Base-by-base conservation (phyloP, 2,329 filamentous ascomycete species). In the Helicocarpus griseus region DNA sequence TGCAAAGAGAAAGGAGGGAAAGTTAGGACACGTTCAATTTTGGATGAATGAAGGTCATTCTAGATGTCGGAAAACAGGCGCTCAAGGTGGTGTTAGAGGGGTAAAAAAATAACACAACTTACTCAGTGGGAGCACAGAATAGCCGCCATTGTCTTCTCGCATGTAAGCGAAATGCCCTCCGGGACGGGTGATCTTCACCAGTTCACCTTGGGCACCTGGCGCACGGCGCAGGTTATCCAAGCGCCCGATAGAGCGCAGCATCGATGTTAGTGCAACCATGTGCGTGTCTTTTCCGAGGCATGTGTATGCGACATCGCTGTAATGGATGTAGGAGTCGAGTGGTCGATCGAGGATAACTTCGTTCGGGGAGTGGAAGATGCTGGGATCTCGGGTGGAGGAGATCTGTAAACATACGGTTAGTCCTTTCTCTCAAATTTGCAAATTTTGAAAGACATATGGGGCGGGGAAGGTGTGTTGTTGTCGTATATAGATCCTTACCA, bases 141-240 rank as follows among this genome's bases (percentile, higher is more conserved):
- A 71, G 1, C 73, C 74, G 70, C 74, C 76, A 56, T 69, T 74
- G 43, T 76, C 73, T 51, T 75, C 74, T 19, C 76, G 65, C 50
- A 73, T 76, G 7, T 64, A 66, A 56, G 69, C 70, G 71, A 82
- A 81, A 60, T 55, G 74, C 66, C 0, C 61, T 57, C 8, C 53
- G 43, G 39, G 58, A 24, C 51, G 36, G 64, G 57, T 87, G 82
- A 77, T 70, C 1, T 68, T 72, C 66, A 75, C 75, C 54, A 75
- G 67, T 44, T 61, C 51, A 1, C 73, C 74, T 68, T 75, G 75
- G 45, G 65, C 63, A 0, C 73, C 73, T 1, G 73, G 72, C 0
- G 74, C 74, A 0, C 70, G 70, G 5, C 74, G 71, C 1, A 77
- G 65, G 36, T 72, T 58, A 58, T 73, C 73, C 49, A 77, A 66